A percentile compares a stretch with the other conserved stretches of the same genome.
Conservation (phyloP, 169 alveolate genomes). For the Amoebophrya sp. region DNA sequence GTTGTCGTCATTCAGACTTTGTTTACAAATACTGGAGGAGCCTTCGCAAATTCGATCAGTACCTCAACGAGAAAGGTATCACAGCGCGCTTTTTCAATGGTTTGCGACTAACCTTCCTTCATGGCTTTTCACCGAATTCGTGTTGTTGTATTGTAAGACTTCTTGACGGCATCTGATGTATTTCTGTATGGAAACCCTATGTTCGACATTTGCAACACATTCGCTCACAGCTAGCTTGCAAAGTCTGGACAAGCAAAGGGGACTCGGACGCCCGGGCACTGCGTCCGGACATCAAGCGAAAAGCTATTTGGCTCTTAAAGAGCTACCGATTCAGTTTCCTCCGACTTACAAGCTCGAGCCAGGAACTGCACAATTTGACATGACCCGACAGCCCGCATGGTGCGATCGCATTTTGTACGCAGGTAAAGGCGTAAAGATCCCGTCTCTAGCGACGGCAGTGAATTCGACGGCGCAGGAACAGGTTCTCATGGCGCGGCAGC, state of each 20-base stretch:
- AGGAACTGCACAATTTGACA: not conserved
- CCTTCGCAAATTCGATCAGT: not conserved
- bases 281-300: too few relatives aligned
- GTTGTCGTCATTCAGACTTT: not conserved
- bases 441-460: too few relatives aligned
- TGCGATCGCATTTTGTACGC: not conserved
- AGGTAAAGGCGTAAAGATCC: not conserved
- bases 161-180: too few relatives aligned
- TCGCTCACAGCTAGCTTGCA: too few relatives aligned
- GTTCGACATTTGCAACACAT: too few relatives aligned
- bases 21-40: not conserved
- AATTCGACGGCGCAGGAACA: too few relatives aligned
- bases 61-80: slow-evolving; percentile 14
- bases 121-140: too few relatives aligned
- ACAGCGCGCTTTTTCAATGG: not conserved
- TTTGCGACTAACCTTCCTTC: too few relatives aligned
- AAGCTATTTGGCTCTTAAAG: not conserved
- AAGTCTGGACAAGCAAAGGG: too few relatives aligned
- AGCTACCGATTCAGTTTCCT: not conserved
- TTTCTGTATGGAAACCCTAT: too few relatives aligned
- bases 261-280: too few relatives aligned
- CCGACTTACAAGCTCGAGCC: not conserved
- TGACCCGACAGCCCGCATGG: not conserved
- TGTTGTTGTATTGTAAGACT: too few relatives aligned
- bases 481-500: not conserved